A percentile compares a stretch with the other conserved stretches of the same genome.
Evolutionary conservation across 805 yeast genomes (phyloP).

Genomic region (Candida palmyrensis): DNA sequence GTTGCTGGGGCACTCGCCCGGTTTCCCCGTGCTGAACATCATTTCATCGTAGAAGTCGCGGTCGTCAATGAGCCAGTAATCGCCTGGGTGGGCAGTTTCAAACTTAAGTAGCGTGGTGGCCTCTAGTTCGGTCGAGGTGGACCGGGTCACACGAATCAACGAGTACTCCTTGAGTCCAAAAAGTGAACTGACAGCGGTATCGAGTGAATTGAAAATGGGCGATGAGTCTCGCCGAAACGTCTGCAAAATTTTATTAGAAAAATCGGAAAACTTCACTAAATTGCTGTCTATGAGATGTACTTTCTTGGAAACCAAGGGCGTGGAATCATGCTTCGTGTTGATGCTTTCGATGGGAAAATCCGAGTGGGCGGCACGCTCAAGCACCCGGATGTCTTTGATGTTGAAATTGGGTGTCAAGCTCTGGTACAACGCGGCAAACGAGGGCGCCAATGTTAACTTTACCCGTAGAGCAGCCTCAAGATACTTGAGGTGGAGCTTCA

Average conservation of each 20-base stretch:
- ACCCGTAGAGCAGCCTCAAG: conserved; percentile 49
- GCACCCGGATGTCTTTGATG: not conserved
- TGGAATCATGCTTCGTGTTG: not conserved
- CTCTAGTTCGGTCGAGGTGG: conserved; percentile 47
- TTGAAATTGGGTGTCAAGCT: conserved; percentile 33
- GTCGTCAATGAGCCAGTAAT: conserved; percentile 45
- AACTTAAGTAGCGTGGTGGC: conserved; percentile 49
- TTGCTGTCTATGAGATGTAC: conserved; percentile 36
- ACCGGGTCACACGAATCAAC: conserved; percentile 47
- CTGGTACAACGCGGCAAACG: conserved; percentile 39
- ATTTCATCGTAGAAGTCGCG: conserved; percentile 35
- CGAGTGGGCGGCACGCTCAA: not conserved
- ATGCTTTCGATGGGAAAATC: not conserved
- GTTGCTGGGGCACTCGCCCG: conserved; percentile 41
- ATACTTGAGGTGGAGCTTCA: conserved; percentile 36
- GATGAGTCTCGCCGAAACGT: conserved; percentile 15
- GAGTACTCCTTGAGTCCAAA: conserved; percentile 41
- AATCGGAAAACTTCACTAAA: conserved; percentile 31
- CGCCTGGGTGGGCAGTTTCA: conserved; percentile 54
- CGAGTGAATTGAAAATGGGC: conserved; percentile 35
- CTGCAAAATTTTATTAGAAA: conserved; percentile 33
- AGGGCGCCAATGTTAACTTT: conserved; percentile 42
- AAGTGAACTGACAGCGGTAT: conserved; percentile 40
- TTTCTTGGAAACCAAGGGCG: conserved; percentile 14
- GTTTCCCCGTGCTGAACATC: conserved; percentile 33